Evolutionary conservation across 108 stramenopile genomes (phyloP).

Genomic region (Cyclostephanos invisitatus): DNA sequence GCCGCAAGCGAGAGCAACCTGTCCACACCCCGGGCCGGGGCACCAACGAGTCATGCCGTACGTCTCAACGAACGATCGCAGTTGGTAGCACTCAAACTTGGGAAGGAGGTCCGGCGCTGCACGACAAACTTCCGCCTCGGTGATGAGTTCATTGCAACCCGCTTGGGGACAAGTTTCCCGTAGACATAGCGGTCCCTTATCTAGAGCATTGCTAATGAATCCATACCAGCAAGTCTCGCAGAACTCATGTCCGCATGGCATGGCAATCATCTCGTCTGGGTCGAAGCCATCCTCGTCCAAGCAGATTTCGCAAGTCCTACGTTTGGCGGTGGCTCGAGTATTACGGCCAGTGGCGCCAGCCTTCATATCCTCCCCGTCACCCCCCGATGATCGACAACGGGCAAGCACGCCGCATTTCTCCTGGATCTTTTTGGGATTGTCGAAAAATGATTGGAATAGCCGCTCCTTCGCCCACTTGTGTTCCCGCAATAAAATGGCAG

Average conservation of each 20-base stretch:
- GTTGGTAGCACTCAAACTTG: conserved; percentile 80
- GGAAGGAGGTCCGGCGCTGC: conserved; percentile 61
- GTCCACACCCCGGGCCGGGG: conserved; percentile 94
- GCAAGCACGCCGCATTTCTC: conserved; percentile 75
- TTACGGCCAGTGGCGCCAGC: conserved; percentile 9
- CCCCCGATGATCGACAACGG: conserved; percentile 24
- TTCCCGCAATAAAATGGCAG: conserved; percentile 85
- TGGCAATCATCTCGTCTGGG: conserved; percentile 63
- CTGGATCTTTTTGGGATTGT: conserved; percentile 65
- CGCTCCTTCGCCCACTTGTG: conserved; percentile 93
- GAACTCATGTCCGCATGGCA: conserved; percentile 96
- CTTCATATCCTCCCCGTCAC: conserved; percentile 13
- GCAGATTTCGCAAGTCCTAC: conserved; percentile 58
- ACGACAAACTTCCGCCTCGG: conserved; percentile 74
- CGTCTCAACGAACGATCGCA: conserved; percentile 93
- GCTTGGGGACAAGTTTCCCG: conserved; percentile 88
- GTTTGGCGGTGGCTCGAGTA: conserved; percentile 19
- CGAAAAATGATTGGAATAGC: conserved; percentile 83
- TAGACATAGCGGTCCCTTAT: conserved; percentile 87
- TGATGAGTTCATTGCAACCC: conserved; percentile 83
- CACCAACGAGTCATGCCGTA: conserved; percentile 95
- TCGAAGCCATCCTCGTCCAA: conserved; percentile 76
- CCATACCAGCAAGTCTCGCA: conserved; percentile 94
- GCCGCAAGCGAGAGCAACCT: conserved; percentile 78
- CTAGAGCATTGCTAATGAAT: conserved; percentile 76